phyloP scores from a whole-genome alignment of 169 alveolate genomes.

The Plasmodium fragile region DNA sequence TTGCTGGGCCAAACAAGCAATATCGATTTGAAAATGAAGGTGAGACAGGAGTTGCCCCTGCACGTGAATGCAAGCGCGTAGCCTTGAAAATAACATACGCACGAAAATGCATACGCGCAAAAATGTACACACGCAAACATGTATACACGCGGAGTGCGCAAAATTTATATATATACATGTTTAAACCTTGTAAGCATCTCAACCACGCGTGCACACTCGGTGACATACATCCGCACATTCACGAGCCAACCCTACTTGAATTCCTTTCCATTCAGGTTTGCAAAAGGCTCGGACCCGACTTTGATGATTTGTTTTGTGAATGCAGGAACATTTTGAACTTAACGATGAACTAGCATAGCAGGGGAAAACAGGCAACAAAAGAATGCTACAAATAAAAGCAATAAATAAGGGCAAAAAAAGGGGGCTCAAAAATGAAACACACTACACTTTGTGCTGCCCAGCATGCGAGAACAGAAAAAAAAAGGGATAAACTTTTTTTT shows the following conservation, averaged over 20 bases:
- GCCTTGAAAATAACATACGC: neutral
- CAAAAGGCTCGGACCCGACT: conserved; percentile 60
- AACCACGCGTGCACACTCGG: neutral
- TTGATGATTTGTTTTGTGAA: conserved; percentile 43
- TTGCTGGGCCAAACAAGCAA: conserved; percentile 18
- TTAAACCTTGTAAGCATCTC: neutral
- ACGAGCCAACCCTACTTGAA: neutral
- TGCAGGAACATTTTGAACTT: conserved; percentile 55
- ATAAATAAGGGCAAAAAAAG: neutral
- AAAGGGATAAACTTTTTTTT: neutral
- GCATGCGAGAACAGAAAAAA: neutral
- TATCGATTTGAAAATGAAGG: conserved; percentile 59
- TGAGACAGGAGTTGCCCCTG: neutral
- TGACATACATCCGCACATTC: neutral
- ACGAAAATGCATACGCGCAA: neutral
- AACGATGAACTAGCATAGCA: conserved; percentile 23
- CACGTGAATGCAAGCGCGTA: neutral
- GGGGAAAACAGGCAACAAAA: neutral
- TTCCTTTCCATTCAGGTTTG: conserved; percentile 51
- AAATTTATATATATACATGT: neutral
- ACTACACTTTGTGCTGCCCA: neutral
- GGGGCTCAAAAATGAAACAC: neutral
- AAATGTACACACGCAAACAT: no score
- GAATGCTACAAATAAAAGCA: neutral
- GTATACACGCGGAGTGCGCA: no score